phyloP scores from a whole-genome alignment of 2,329 filamentous ascomycete genomes.

The Fusarium newnesense region DNA sequence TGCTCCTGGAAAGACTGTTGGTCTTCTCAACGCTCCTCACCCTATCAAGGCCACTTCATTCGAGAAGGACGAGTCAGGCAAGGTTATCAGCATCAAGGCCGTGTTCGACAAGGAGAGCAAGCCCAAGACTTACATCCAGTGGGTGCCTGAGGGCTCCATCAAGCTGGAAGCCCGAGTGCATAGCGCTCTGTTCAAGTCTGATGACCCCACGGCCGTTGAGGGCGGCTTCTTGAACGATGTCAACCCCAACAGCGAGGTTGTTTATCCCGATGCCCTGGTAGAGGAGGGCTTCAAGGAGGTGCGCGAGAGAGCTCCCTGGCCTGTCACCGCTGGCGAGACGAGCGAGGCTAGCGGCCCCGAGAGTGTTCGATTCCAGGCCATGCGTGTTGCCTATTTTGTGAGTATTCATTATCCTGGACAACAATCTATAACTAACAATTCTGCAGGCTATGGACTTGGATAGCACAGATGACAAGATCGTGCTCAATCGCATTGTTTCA shows the following conservation, averaged over 20 bases:
- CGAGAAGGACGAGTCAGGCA: conserved; percentile 72
- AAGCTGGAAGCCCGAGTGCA: conserved; percentile 82
- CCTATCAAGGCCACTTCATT: conserved; percentile 78
- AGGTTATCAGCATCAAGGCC: conserved; percentile 72
- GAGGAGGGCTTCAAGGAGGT: conserved; percentile 88
- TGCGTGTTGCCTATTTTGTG: conserved; percentile 87
- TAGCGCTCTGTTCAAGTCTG: conserved; percentile 85
- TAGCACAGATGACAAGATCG: conserved; percentile 79
- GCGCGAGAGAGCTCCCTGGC: conserved; percentile 79
- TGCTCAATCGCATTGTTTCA: conserved; percentile 91
- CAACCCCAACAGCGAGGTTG: conserved; percentile 83
- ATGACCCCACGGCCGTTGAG: conserved; percentile 80
- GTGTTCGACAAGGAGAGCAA: conserved; percentile 76
- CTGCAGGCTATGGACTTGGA: conserved; percentile 77
- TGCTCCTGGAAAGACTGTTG: conserved; percentile 80
- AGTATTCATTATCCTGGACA: conserved; percentile 43
- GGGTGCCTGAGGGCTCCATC: conserved; percentile 77
- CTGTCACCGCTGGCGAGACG: conserved; percentile 78
- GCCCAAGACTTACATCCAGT: conserved; percentile 89
- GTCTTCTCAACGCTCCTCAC: conserved; percentile 76
- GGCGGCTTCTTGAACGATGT: conserved; percentile 87
- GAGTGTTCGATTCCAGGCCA: conserved; percentile 88
- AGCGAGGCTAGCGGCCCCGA: conserved; percentile 72
- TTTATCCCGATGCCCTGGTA: conserved; percentile 82
- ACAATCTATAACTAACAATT: conserved; percentile 21